phyloP scores from a whole-genome alignment of 768 basidiomycete genomes.

The Suillus weaverae region DNA sequence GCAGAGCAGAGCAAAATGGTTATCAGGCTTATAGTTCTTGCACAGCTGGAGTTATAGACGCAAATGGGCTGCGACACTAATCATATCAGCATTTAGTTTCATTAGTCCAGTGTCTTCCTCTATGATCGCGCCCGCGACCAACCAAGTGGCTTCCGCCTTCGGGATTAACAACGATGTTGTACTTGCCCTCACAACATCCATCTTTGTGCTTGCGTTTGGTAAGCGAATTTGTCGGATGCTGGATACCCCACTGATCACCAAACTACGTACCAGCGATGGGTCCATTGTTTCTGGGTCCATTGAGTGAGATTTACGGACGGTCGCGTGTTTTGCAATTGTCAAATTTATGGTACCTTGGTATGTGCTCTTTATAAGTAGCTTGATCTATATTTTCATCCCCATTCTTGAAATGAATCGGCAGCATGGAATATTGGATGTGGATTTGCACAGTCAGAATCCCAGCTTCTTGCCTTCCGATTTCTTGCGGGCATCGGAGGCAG shows the following conservation, averaged over 20 bases:
- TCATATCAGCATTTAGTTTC: constrained; percentile 68
- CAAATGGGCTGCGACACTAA: constrained; percentile 65
- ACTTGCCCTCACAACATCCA: constrained; percentile 60
- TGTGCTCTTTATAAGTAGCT: constrained; percentile 4
- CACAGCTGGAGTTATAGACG: constrained; percentile 56
- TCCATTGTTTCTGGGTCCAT: constrained; percentile 50
- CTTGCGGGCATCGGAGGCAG: constrained; percentile 72
- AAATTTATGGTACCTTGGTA: constrained; percentile 67
- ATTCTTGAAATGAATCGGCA: constrained; percentile 15
- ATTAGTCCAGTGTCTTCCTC: constrained; percentile 71
- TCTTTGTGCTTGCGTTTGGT: constrained; percentile 64
- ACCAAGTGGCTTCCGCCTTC: constrained; percentile 51
- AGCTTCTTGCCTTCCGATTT: constrained; percentile 69
- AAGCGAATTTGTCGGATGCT: constrained; percentile 11
- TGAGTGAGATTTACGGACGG: constrained; percentile 75
- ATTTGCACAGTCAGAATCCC: constrained; percentile 55
- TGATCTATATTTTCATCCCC: background rate
- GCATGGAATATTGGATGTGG: constrained; percentile 67
- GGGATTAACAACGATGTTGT: constrained; percentile 50
- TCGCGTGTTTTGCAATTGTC: constrained; percentile 58
- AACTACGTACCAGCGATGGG: constrained; percentile 18
- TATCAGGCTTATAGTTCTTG: background rate
- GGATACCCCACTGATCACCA: background rate
- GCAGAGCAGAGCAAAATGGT: background rate
- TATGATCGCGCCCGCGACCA: constrained; percentile 68